Conservation (phyloP, 805 yeast genomes). For the Teunomyces kruisii region DNA sequence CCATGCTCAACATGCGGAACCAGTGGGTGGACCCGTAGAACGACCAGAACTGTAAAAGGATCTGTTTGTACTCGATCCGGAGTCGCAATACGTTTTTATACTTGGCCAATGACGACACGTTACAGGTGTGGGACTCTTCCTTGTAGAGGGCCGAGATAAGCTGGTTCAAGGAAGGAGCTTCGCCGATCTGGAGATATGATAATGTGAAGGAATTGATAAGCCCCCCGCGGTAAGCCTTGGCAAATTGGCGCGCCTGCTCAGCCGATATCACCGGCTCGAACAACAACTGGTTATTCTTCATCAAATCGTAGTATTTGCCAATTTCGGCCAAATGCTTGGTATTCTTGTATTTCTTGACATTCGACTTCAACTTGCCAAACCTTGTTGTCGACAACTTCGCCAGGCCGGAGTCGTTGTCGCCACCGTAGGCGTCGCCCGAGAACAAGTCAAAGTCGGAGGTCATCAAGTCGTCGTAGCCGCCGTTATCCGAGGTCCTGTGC, state of each 20-base stretch:
- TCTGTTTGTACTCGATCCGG: slow-evolving; percentile 39
- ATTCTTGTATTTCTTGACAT: slow-evolving; percentile 14
- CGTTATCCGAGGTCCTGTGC: slow-evolving; percentile 1
- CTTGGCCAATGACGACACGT: slow-evolving; percentile 21
- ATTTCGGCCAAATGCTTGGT: slow-evolving; percentile 16
- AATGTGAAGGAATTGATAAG: slow-evolving; percentile 30
- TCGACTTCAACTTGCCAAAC: slow-evolving; percentile 19
- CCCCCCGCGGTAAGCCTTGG: slow-evolving; percentile 19
- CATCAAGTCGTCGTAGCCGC: background rate
- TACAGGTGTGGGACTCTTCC: slow-evolving; percentile 18
- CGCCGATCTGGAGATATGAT: slow-evolving; percentile 30
- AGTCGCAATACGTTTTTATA: slow-evolving; percentile 36
- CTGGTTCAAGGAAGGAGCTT: slow-evolving; percentile 35
- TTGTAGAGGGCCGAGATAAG: slow-evolving; percentile 21
- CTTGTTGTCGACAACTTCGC: slow-evolving; percentile 6
- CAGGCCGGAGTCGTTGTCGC: slow-evolving; percentile 7
- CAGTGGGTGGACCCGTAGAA: slow-evolving; percentile 39
- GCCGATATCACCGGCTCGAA: slow-evolving; percentile 35
- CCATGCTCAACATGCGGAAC: slow-evolving; percentile 34
- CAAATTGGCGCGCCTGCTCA: slow-evolving; percentile 16
- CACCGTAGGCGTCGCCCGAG: slow-evolving; percentile 34
- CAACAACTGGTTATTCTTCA: slow-evolving; percentile 32
- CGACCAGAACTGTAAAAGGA: slow-evolving; percentile 43
- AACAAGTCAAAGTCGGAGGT: slow-evolving; percentile 14
- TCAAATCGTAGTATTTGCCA: slow-evolving; percentile 16